phyloP scores from a whole-genome alignment of 768 basidiomycete genomes.

The Mycena rosella region DNA sequence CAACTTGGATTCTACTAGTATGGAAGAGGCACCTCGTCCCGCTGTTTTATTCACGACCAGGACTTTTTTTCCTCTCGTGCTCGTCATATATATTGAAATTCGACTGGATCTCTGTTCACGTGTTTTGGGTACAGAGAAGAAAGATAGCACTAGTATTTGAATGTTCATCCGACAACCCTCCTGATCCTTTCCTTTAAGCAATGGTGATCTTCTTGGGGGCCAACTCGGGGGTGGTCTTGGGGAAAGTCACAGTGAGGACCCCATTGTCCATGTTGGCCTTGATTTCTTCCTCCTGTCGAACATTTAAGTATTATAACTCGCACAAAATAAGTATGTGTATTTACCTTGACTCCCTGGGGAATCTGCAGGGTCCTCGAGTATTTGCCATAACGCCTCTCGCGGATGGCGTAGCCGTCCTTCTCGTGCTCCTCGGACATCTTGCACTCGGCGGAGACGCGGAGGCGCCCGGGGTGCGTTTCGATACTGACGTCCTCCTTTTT shows the following conservation, averaged over 20 bases:
- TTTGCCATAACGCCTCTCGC: slow-evolving; percentile 63
- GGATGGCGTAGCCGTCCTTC: slow-evolving; percentile 54
- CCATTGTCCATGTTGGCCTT: slow-evolving; percentile 66
- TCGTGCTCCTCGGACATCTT: slow-evolving; percentile 49
- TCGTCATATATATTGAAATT: too few relatives aligned
- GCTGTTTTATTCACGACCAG: too few relatives aligned
- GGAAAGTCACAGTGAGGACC: slow-evolving; percentile 66
- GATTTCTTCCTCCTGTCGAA: slow-evolving; percentile 42
- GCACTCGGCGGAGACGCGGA: slow-evolving; percentile 66
- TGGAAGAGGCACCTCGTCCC: too few relatives aligned
- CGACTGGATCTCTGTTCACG: too few relatives aligned
- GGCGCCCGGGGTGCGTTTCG: slow-evolving; percentile 62
- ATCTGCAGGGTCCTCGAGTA: slow-evolving; percentile 62
- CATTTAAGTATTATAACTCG: too few relatives aligned
- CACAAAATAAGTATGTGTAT: slow-evolving; percentile 33
- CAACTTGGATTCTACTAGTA: too few relatives aligned
- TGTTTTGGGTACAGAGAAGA: too few relatives aligned
- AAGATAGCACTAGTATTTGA: too few relatives aligned
- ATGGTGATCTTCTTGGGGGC: slow-evolving; percentile 47
- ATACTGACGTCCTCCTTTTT: slow-evolving; percentile 64
- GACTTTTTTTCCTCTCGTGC: too few relatives aligned
- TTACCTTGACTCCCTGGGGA: slow-evolving; percentile 66
- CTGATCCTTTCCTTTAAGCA: slow-evolving; percentile 38
- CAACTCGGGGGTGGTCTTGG: slow-evolving; percentile 56
- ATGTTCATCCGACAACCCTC: too few relatives aligned